Evolutionary conservation across 164 flowering plant genomes (phyloP), one percentile per base, ranked within the genome.

Genomic region (Liquidambar formosana): DNA sequence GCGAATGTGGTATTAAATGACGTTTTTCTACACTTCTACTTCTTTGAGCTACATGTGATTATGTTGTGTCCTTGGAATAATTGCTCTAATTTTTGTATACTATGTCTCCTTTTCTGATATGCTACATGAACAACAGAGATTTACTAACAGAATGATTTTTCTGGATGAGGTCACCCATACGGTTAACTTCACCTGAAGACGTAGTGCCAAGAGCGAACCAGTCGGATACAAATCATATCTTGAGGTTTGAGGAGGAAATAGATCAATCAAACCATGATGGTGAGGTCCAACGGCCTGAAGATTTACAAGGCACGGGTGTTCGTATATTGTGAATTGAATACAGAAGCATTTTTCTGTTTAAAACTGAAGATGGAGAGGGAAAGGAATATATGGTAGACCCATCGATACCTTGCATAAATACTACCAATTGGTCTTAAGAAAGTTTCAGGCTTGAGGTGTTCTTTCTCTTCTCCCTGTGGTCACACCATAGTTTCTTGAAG

Each of bases 241-340:
- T 41, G 6, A 65, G 53, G 1, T 57, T 19, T 28, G 72, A 71
- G 21, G 63, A 45, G 47, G 68, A 64, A 49, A 48, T 56, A 38
- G 64, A 63, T 54, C 56, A 59, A 49, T 64, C 62, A 45, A 63
- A 59, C 19, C 59, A 61, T 16, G 69, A 64, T 22, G 57, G 63
- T 66, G 70, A 63, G 4, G 23, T 43, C 8, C 43, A 68, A 45
- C 57, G 53, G 26, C 52, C 75, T 16, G 80, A 78, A 25, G 69
- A 73, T 57, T 70, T 21, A 38, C 85, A 81, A 10, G 78, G 69
- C 1, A 72, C 74, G 57, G 89, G 84, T 1, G 82, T 86, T 57
- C 63, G n/a, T 76, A 18, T 76, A 75, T 63, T 78, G 83, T 74
- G 88, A 85, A 25, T 64, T 82, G 68, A 83, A 83, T 26, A 21